Conservation (phyloP, 2,329 filamentous ascomycete species). For the Eurotiales sp. region DNA sequence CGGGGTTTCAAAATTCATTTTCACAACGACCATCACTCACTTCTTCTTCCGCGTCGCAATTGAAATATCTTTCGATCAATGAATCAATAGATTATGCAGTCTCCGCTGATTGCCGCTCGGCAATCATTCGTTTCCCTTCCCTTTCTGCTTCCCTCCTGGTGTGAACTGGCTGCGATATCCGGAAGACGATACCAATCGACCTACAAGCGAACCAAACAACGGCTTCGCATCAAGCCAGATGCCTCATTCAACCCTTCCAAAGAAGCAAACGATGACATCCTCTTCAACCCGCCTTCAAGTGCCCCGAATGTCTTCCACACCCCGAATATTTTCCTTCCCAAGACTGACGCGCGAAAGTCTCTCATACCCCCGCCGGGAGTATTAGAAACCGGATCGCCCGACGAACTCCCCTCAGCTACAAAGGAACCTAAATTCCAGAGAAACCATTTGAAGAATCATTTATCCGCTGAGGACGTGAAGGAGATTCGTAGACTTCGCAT, state of each 20-base stretch:
- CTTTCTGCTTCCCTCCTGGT: constrained; percentile 38
- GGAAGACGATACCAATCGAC: constrained; percentile 47
- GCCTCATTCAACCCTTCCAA: constrained; percentile 44
- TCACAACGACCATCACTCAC: neutral
- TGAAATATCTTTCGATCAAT: neutral
- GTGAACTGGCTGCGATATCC: constrained; percentile 28
- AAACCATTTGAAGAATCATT: constrained; percentile 51
- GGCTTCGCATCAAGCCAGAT: constrained; percentile 51
- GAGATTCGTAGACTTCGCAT: constrained; percentile 56
- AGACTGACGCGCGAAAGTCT: constrained; percentile 51
- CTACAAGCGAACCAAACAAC: constrained; percentile 49
- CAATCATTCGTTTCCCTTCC: constrained; percentile 34
- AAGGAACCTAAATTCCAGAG: constrained; percentile 53
- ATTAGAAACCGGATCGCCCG: constrained; percentile 15
- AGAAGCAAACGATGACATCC: constrained; percentile 50
- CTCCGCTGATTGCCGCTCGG: constrained; percentile 21
- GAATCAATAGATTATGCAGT: constrained; percentile 6
- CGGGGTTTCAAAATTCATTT: too few species aligned
- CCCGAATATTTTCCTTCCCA: constrained; percentile 61
- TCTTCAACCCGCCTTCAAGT: constrained; percentile 64
- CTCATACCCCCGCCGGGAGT: constrained; percentile 27
- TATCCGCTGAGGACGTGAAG: constrained; percentile 54
- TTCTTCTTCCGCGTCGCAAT: neutral
- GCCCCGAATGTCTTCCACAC: constrained; percentile 62
- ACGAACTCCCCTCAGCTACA: constrained; percentile 47